phyloP scores from a whole-genome alignment of 2,329 filamentous ascomycete genomes.

The Penicillium olsonii region DNA sequence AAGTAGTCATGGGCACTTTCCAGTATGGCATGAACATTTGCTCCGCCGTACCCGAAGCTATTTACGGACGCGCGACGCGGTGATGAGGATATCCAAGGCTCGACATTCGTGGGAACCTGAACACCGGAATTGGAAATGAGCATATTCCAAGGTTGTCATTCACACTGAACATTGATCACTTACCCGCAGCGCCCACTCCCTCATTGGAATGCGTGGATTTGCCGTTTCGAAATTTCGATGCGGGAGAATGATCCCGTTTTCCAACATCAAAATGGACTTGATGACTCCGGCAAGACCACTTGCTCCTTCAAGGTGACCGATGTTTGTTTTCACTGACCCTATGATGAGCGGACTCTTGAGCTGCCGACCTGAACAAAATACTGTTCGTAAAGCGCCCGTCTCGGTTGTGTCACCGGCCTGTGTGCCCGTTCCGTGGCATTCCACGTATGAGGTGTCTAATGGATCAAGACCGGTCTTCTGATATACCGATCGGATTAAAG shows the following conservation, averaged over 20 bases:
- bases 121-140: not conserved
- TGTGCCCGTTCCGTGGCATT: conserved; percentile 10
- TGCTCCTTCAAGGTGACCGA: not conserved
- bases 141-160: no score
- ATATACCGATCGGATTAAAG: conserved; percentile 1
- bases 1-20: not conserved
- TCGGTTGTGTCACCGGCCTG: conserved; percentile 5
- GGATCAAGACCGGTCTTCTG: not conserved
- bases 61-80: not conserved
- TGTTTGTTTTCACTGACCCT: not conserved
- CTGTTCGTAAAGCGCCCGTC: not conserved
- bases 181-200: not conserved
- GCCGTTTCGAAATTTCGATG: not conserved
- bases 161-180: no score
- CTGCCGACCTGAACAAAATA: not conserved
- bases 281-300: not conserved
- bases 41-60: conserved; percentile 7
- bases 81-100: not conserved
- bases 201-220: not conserved
- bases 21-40: not conserved
- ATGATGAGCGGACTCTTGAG: not conserved
- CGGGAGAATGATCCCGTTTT: not conserved
- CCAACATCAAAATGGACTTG: not conserved
- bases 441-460: conserved; percentile 1
- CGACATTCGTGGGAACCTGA: not conserved